These are phyloP conservation scores for Straminergon stramineum DNA, from an alignment of 225 moss, liverwort and hornwort species.

Conservation along the genomic window DNA sequence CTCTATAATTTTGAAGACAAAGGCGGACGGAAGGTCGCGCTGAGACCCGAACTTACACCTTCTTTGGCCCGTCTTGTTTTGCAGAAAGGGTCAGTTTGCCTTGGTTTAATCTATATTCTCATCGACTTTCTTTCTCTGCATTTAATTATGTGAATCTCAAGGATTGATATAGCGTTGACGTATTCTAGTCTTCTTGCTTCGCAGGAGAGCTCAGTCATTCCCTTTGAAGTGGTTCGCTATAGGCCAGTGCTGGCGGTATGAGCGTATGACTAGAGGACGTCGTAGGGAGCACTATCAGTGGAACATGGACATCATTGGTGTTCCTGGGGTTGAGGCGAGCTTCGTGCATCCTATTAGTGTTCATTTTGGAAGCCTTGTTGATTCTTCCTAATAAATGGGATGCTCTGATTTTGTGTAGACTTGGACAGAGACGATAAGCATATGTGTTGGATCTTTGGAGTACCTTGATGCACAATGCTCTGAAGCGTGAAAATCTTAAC, in stretches of 20 bases:
- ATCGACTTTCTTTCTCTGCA: not conserved
- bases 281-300: constrained; percentile 98
- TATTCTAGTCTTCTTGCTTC: not conserved
- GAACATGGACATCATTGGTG: constrained; percentile 99
- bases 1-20: constrained; percentile 99
- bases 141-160: not conserved
- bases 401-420: not conserved
- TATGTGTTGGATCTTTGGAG: not conserved
- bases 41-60: constrained; percentile 96
- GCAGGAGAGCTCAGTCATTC: constrained; percentile 72
- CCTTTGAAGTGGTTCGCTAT: constrained; percentile 99
- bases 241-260: constrained; percentile 99
- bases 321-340: constrained; percentile 82
- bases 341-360: not conserved
- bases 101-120: not conserved
- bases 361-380: not conserved
- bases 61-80: constrained; percentile 95
- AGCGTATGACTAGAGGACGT: constrained; percentile 95
- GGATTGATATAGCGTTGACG: not conserved
- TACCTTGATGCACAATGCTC: not conserved
- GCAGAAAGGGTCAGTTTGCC: constrained; percentile 69
- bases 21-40: constrained; percentile 76
- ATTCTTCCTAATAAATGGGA: not conserved
- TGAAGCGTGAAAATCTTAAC: not conserved
- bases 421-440: not conserved